phyloP scores from a whole-genome alignment of 345 rosid genomes.

The Jatropha curcas region DNA sequence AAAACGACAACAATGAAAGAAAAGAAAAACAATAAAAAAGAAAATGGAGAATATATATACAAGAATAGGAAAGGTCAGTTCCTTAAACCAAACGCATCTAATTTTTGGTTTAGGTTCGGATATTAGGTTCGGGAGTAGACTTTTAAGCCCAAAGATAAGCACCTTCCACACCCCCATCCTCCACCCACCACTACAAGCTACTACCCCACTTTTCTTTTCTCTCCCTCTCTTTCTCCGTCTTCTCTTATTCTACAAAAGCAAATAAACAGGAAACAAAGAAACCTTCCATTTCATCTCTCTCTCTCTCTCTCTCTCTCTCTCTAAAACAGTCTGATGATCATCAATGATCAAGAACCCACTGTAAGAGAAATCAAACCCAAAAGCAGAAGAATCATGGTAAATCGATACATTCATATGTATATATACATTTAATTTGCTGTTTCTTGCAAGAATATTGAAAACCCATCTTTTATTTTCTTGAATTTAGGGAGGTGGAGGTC shows the following conservation, averaged over 20 bases:
- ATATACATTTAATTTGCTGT: neutral
- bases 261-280: neutral
- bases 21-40: neutral
- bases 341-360: constrained; percentile 41
- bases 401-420: neutral
- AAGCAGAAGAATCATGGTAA: constrained; percentile 65
- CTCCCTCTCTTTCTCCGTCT: neutral
- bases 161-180: constrained; percentile 8
- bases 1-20: too few species aligned
- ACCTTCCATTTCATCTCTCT: neutral
- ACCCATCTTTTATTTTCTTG: neutral
- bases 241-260: too few species aligned
- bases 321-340: constrained; percentile 7
- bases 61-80: constrained; percentile 10
- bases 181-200: constrained; percentile 22
- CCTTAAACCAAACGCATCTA: constrained; percentile 29
- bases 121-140: constrained; percentile 33
- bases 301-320: neutral
- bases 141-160: constrained; percentile 35
- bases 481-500: constrained; percentile 56
- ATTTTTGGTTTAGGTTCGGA: constrained; percentile 20
- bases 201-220: constrained; percentile 19
- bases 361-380: constrained; percentile 48
- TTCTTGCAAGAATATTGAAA: neutral
- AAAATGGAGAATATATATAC: neutral